Conservation (phyloP, 2,329 filamentous ascomycete species). For the Ophiocordyceps sinensis region DNA sequence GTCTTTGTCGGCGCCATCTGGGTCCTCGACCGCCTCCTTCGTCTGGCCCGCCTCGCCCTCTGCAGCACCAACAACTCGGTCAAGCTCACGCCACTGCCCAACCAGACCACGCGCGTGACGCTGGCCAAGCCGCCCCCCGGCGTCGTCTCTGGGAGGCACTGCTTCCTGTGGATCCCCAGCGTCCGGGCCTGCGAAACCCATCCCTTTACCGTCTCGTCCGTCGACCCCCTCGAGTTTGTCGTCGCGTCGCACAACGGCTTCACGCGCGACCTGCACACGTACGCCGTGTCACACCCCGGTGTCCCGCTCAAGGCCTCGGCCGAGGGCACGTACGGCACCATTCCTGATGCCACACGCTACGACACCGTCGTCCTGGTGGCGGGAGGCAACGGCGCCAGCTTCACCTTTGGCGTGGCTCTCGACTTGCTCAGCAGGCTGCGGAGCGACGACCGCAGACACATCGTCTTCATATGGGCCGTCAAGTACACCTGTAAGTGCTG, state of each 20-base stretch:
- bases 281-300: conserved; percentile 34
- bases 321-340: conserved; percentile 44
- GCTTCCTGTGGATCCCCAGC: conserved; percentile 48
- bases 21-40: conserved; percentile 34
- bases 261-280: conserved; percentile 37
- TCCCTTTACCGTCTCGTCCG: conserved; percentile 45
- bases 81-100: conserved; percentile 35
- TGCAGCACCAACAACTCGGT: conserved; percentile 36
- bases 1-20: conserved; percentile 31
- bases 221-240: conserved; percentile 40
- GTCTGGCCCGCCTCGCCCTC: conserved; percentile 26
- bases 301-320: conserved; percentile 33
- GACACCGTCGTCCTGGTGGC: conserved; percentile 45
- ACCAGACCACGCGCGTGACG: conserved; percentile 39
- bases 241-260: conserved; percentile 45
- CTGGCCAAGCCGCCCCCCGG: conserved; percentile 32
- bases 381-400: conserved; percentile 47
- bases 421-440: conserved; percentile 16
- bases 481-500: conserved; percentile 15
- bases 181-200: conserved; percentile 44
- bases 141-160: conserved; percentile 42
- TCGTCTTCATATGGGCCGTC: conserved; percentile 27
- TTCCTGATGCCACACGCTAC: conserved; percentile 34
- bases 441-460: conserved; percentile 8
- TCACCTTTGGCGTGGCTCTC: conserved; percentile 28